These are phyloP conservation scores for Trichothecium sympodiale DNA, from an alignment of 2,329 filamentous ascomycete species.

Conservation along the genomic window DNA sequence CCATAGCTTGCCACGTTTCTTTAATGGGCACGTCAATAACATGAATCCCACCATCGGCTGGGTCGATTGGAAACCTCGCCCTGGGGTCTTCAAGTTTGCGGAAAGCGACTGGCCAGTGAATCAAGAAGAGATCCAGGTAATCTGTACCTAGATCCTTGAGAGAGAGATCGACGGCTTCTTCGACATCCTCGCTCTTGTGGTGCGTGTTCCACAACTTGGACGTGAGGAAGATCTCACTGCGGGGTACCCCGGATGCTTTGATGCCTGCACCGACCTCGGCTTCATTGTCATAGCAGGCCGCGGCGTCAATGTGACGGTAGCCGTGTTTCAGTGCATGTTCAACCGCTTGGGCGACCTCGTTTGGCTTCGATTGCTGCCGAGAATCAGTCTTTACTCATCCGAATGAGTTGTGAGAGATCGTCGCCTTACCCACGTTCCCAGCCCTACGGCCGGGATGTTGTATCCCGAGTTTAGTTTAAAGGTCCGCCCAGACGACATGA, in stretches of 20 bases:
- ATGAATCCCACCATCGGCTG: slow-evolving; percentile 33
- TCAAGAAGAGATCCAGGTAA: slow-evolving; percentile 38
- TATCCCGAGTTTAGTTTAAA: slow-evolving; percentile 20
- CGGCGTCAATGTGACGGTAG: slow-evolving; percentile 32
- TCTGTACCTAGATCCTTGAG: slow-evolving; percentile 34
- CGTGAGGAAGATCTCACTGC: slow-evolving; percentile 37
- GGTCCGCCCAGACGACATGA: slow-evolving; percentile 12
- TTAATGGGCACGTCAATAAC: slow-evolving; percentile 26
- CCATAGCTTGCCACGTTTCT: slow-evolving; percentile 53
- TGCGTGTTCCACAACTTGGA: slow-evolving; percentile 51
- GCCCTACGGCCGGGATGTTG: slow-evolving; percentile 18
- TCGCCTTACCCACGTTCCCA: slow-evolving; percentile 19
- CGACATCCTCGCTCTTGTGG: slow-evolving; percentile 34
- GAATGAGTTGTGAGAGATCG: slow-evolving; percentile 5
- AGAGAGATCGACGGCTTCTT: slow-evolving; percentile 32
- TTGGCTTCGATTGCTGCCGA: slow-evolving; percentile 5
- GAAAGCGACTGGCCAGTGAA: slow-evolving; percentile 32
- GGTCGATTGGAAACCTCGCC: slow-evolving; percentile 26
- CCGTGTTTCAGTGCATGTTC: slow-evolving; percentile 26
- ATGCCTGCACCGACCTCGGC: slow-evolving; percentile 28
- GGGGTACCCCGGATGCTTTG: slow-evolving; percentile 23
- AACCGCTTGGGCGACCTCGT: slow-evolving; percentile 4
- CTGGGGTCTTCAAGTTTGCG: slow-evolving; percentile 30
- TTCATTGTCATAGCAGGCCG: slow-evolving; percentile 30
- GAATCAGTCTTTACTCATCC: not conserved